phyloP scores from a whole-genome alignment of 306 rosid genomes.

The Castanea sativa region DNA sequence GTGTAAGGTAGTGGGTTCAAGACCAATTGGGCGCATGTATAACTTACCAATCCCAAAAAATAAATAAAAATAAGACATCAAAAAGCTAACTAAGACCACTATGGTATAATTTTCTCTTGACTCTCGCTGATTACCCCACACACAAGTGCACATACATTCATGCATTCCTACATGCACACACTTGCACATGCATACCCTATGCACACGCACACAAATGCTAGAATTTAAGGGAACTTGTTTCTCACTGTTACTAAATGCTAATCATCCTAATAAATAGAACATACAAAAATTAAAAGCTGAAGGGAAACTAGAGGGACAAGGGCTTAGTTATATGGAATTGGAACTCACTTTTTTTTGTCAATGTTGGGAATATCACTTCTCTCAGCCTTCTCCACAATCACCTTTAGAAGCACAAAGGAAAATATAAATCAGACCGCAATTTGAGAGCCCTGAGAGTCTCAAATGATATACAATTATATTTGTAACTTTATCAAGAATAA shows the following conservation, averaged over 20 bases:
- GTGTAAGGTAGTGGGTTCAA: too few species aligned
- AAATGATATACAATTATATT: not conserved
- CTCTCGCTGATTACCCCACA: not conserved
- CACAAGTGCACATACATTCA: too few species aligned
- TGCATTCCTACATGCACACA: too few species aligned
- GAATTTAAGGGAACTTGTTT: not conserved
- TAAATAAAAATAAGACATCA: too few species aligned
- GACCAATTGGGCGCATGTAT: too few species aligned
- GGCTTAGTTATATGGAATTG: slow-evolving; percentile 23
- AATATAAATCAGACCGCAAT: slow-evolving; percentile 5
- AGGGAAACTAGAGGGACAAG: slow-evolving; percentile 7
- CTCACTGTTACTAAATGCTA: not conserved
- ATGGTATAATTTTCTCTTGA: not conserved
- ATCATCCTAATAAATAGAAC: not conserved
- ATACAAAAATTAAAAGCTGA: slow-evolving; percentile 2
- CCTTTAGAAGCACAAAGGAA: slow-evolving; percentile 24
- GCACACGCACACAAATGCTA: too few species aligned
- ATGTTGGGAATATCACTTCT: slow-evolving; percentile 22
- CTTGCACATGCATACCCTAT: too few species aligned
- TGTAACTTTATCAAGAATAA: not conserved
- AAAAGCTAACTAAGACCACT: not conserved
- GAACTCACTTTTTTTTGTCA: slow-evolving; percentile 17
- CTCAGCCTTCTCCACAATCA: slow-evolving; percentile 22
- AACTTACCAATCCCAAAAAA: too few species aligned
- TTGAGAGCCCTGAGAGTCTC: not conserved